These are phyloP conservation scores for Irpex sp. DNA, from an alignment of 1,284 basidiomycete species.

Conservation along the genomic window DNA sequence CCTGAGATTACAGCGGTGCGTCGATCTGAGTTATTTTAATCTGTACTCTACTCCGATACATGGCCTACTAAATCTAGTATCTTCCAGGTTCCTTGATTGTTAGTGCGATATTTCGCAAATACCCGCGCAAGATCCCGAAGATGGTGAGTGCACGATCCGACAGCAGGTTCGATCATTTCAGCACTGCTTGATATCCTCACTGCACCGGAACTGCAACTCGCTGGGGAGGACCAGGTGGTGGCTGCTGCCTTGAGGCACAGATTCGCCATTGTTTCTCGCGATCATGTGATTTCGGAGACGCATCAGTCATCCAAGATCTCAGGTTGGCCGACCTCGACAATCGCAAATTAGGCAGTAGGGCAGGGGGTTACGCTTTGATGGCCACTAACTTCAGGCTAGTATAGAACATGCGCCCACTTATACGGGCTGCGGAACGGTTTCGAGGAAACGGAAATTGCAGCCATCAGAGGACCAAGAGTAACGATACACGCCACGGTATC, in stretches of 20 bases:
- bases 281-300: conserved; percentile 9
- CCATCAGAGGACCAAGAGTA: conserved; percentile 10
- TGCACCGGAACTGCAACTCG: conserved; percentile 4
- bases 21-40: neutral
- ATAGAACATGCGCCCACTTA: neutral
- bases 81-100: neutral
- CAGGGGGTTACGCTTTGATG: conserved; percentile 7
- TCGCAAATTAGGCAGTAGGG: conserved; percentile 3
- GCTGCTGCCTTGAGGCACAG: conserved; percentile 12
- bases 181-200: neutral
- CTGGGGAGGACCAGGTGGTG: neutral
- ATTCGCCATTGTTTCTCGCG: conserved; percentile 9
- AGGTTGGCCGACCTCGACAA: neutral
- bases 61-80: neutral
- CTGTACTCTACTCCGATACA: neutral
- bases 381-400: conserved; percentile 9
- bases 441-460: conserved; percentile 1
- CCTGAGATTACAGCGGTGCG: neutral
- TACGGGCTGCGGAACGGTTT: conserved; percentile 12
- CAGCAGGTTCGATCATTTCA: conserved; percentile 1
- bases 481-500: conserved; percentile 8
- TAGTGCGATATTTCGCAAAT: neutral
- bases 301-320: neutral
- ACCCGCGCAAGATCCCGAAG: neutral
- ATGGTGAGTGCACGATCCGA: neutral